A percentile compares a stretch with the other conserved stretches of the same genome.
Evolutionary conservation across 176 grass and related monocot species (phyloP).

Genomic region (Thalia dealbata): DNA sequence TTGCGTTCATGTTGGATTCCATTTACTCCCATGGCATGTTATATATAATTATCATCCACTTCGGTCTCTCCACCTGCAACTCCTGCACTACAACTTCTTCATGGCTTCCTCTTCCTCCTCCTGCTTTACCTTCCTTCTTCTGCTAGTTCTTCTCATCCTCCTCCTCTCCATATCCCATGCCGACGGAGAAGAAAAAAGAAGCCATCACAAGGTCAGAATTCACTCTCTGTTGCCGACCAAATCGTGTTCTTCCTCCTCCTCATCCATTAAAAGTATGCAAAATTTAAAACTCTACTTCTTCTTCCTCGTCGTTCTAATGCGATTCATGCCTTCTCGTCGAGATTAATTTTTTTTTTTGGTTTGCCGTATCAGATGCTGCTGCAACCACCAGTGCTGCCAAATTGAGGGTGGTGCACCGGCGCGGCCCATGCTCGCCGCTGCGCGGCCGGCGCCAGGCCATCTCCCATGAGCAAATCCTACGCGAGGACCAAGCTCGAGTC

Average conservation of each 20-base stretch:
- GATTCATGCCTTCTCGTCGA: neutral
- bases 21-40: neutral
- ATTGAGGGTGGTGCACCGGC: constrained; percentile 41
- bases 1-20: neutral
- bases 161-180: neutral
- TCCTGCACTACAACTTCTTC: neutral
- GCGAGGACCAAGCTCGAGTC: constrained; percentile 48
- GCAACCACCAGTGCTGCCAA: constrained; percentile 4
- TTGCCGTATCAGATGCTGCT: neutral
- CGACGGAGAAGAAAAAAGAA: neutral
- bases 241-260: neutral
- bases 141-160: neutral
- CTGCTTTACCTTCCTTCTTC: neutral
- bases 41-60: too few species aligned
- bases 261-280: neutral
- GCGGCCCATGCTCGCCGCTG: constrained; percentile 58
- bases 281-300: neutral
- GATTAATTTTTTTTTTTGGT: neutral
- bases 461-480: constrained; percentile 44
- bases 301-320: neutral
- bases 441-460: constrained; percentile 10
- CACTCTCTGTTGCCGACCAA: neutral
- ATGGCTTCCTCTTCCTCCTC: neutral
- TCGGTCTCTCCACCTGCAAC: too few species aligned
- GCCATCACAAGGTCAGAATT: neutral